phyloP scores from a whole-genome alignment of 208 protist genomes.

The Endotrypanum monterogeii region DNA sequence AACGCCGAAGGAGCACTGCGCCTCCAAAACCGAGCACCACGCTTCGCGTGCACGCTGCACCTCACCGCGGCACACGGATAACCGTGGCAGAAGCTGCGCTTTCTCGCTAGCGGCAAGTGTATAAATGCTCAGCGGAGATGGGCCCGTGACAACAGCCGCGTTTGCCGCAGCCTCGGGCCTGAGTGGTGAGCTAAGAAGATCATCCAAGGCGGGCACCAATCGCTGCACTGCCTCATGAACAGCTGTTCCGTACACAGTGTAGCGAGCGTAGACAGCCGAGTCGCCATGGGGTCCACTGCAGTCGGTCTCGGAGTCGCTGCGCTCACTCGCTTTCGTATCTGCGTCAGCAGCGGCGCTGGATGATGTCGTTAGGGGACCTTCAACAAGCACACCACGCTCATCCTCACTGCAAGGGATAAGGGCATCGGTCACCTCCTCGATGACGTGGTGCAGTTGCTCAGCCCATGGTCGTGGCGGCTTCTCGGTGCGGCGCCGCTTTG shows the following conservation, averaged over 20 bases:
- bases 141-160: neutral
- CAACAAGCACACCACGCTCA: slow-evolving; percentile 7
- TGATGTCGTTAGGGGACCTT: slow-evolving; percentile 14
- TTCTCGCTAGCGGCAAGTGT: slow-evolving; percentile 16
- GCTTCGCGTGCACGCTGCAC: slow-evolving; percentile 30
- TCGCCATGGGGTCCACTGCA: slow-evolving; percentile 1
- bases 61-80: slow-evolving; percentile 24
- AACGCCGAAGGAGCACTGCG: slow-evolving; percentile 72
- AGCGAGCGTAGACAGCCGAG: slow-evolving; percentile 32
- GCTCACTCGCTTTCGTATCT: neutral
- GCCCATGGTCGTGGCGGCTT: slow-evolving; percentile 19
- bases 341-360: neutral
- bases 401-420: slow-evolving; percentile 11
- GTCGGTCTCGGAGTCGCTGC: slow-evolving; percentile 18
- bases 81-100: slow-evolving; percentile 25
- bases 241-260: slow-evolving; percentile 16
- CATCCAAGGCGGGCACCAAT: slow-evolving; percentile 20
- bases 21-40: slow-evolving; percentile 34
- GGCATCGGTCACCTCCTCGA: slow-evolving; percentile 23
- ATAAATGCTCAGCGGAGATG: neutral
- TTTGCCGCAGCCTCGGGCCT: neutral
- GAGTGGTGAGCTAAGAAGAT: slow-evolving; percentile 18
- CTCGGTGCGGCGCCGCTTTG: slow-evolving; percentile 51
- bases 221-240: slow-evolving; percentile 15
- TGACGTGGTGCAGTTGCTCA: slow-evolving; percentile 9